These are phyloP conservation scores for Penicillium subrubescens DNA, from an alignment of 495 filamentous ascomycete genomes.

Conservation along the genomic window DNA sequence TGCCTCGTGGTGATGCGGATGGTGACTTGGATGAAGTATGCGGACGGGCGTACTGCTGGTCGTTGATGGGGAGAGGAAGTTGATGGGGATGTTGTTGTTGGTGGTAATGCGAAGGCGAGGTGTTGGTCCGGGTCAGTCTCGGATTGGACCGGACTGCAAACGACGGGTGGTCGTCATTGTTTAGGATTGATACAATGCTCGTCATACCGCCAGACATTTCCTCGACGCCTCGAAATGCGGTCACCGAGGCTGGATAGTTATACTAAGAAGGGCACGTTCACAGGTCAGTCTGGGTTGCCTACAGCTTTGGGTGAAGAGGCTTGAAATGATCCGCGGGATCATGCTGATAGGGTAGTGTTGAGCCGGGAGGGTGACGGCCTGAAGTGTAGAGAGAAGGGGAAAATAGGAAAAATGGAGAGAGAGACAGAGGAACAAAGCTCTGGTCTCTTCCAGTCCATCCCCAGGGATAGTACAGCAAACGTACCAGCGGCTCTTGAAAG, in stretches of 20 bases:
- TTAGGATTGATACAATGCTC: slow-evolving; percentile 51
- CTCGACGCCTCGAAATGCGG: slow-evolving; percentile 18
- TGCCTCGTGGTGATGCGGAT: slow-evolving; percentile 27
- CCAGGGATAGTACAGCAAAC: slow-evolving; percentile 24
- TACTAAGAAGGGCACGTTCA: slow-evolving; percentile 17
- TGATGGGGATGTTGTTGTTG: slow-evolving; percentile 29
- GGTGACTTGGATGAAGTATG: slow-evolving; percentile 33
- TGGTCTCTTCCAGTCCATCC: slow-evolving; percentile 9
- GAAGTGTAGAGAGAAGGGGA: not conserved
- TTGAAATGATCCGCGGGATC: slow-evolving; percentile 20
- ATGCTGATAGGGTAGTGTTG: slow-evolving; percentile 4
- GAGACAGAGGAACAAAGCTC: slow-evolving; percentile 14
- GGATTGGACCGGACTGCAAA: slow-evolving; percentile 50
- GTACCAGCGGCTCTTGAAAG: slow-evolving; percentile 39
- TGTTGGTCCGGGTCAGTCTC: slow-evolving; percentile 34
- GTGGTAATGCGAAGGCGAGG: slow-evolving; percentile 32
- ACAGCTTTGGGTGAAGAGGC: slow-evolving; percentile 6
- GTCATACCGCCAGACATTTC: slow-evolving; percentile 41
- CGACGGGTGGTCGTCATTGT: slow-evolving; percentile 53
- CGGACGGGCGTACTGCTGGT: slow-evolving; percentile 25
- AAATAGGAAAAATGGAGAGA: not conserved
- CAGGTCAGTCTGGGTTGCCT: slow-evolving; percentile 15
- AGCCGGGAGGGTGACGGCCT: slow-evolving; percentile 5
- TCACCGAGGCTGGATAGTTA: slow-evolving; percentile 27
- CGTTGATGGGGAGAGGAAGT: slow-evolving; percentile 26